Evolutionary conservation across 2,329 filamentous ascomycete species (phyloP), one percentile per base, ranked within the genome.

Genomic region (Chrysoporthe austroafricana): DNA sequence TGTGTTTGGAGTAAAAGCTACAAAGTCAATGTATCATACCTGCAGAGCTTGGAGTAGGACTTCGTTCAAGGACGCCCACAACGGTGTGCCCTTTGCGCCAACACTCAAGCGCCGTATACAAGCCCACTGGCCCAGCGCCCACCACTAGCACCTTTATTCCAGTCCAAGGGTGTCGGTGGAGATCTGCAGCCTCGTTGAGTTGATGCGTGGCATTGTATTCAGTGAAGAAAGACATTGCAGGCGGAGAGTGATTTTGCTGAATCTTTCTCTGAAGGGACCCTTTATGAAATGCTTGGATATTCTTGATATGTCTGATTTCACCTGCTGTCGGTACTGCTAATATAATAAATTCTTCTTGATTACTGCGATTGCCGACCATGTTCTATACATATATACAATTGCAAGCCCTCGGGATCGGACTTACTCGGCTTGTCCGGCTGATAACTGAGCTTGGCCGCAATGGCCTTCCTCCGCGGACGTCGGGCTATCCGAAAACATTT

Each of bases 11-110:
- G 26, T 26, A 26, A 26, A 26, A 26, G 26, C 26, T 26, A 26
- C 26, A 26, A 26, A 26, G 26, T 26, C 26, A 26, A 26, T 26
- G 26, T 26, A n/a, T 21, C 66, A 26, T 6, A 66, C 63, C 66
- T 54, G 66, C 66, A 14, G 59, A 34, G 54, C 63, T 68, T 4
- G 59, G 58, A 13, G 16, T 18, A 16, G 66, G 59, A 60, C 34
- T 32, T 39, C 63, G 63, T 32, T 68, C 66, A 13, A 68, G 46
- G 7, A 68, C 32, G 58, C 64, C 66, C 42, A 52, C 63, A 32
- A 54, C 50, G n/a, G 64, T 54, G 48, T 70, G 70, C 5, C 70
- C 70, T 43, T 71, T 71, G 9, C 70, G 66, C 66, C 70, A 68
- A 21, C 66, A 70, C 57, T 71, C 70, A 3, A 71, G 66, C 0